A percentile compares a stretch with the other conserved stretches of the same genome.
Evolutionary conservation across 495 filamentous ascomycete species (phyloP).

Genomic region (Trichocladium antarcticum): DNA sequence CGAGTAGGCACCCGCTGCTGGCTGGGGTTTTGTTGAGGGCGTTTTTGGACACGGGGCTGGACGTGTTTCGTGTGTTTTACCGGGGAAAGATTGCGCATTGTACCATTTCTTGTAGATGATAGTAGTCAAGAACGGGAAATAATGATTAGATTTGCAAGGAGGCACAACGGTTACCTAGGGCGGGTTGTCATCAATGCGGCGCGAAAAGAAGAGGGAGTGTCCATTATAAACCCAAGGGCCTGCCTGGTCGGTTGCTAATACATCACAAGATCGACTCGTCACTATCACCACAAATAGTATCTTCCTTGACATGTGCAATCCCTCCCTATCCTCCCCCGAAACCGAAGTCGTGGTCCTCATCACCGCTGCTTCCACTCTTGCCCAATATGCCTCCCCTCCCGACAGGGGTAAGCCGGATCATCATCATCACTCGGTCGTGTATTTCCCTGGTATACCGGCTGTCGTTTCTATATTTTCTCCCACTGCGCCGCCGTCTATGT

Average conservation of each 20-base stretch:
- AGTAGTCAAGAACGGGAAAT: neutral
- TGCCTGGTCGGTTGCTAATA: neutral
- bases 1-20: conserved; percentile 52
- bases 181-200: too few relatives aligned
- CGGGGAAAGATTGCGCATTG: neutral
- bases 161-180: neutral
- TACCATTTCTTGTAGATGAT: neutral
- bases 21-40: neutral
- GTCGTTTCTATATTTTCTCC: conserved; percentile 12
- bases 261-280: too few relatives aligned
- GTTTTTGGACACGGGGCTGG: too few relatives aligned
- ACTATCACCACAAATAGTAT: too few relatives aligned
- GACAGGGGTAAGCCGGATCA: conserved; percentile 1
- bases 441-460: neutral
- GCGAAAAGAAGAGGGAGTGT: too few relatives aligned
- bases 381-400: neutral
- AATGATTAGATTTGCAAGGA: neutral
- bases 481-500: conserved; percentile 7
- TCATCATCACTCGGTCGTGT: conserved; percentile 13
- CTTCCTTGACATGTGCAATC: too few relatives aligned
- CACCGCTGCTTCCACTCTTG: neutral
- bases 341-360: neutral
- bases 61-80: neutral
- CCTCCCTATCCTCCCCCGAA: too few relatives aligned
- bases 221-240: neutral